Base-by-base conservation (phyloP, 192 early-diverging fungal species). In the Gamsiella multidivaricata region DNA sequence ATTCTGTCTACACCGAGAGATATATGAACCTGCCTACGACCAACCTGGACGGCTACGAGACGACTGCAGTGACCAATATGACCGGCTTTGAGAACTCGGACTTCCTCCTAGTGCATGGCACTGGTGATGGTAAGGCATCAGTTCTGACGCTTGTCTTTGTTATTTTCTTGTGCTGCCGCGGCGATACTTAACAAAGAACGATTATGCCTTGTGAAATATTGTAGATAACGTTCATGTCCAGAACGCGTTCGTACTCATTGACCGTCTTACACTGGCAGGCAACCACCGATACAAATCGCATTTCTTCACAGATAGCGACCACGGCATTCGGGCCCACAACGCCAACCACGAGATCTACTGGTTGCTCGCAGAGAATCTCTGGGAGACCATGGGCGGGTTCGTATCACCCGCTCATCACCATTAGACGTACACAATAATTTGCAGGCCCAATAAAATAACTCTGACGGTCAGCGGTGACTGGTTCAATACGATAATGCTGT, bases 1-100 rank as follows among this genome's bases (percentile, higher is more conserved):
- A 99, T 80, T 91, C 94, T 3, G 84, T 98, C 28, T 99, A 99
- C 79, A 99, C 97, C 1, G 97, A 99, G 78, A 86, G 97, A 54
- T 99, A 95, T 81, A 96, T 99, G 96, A 89, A 92, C 76, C 94
- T 94, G 20, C 96, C 95, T 17, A 42, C 82, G 50, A 47, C 82
- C 59, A 99, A 99, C 81, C 63, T 74, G 3, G 78, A 82, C 0
- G 97, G 96, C 11, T 99, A 99, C 83, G 83, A 81, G 33, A 56
- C 82, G 26, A 94, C 91, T 58, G 86, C 93, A 6, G 88, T 99
- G 0, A 76, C 59, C 36, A 91, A 94, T 50, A 92, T 93, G 89
- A 88, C 86, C 1, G 95, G 93, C 0, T 99, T 99, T 80, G 82
- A 82, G 36, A 82, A 93, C 46, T 80, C 90, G 0, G 80, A 89